Evolutionary conservation across 129 eudicot genomes (phyloP), one percentile per base, ranked within the genome.

Genomic region (Centaurea solstitialis): DNA sequence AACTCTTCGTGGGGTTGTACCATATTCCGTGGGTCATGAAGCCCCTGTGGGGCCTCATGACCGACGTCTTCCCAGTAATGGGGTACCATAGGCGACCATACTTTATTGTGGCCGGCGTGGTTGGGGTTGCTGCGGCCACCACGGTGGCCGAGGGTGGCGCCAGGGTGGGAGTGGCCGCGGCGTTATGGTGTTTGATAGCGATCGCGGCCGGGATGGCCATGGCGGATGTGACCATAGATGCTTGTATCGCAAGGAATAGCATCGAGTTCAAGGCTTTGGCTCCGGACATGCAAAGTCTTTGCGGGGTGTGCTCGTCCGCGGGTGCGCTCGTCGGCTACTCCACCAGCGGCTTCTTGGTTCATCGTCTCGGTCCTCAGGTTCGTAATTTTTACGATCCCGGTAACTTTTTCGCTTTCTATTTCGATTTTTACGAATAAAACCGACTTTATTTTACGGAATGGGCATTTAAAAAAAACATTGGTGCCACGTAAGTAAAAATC

Each of bases 311-410:
- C 69, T 76, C 86, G 0, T 88, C 92, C 5, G 78, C 72, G 9
- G 95, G 95, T 24, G 90, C 90, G 11, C 87, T 91, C n/a, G 7
- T 88, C 18, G 95, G 95, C 24, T 91, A 76, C 45, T 82, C 86
- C 15, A 72, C 87, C 10, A 91, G 95, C 76, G 95, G 95, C 5
- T 76, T 91, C 41, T 84, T 88, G 68, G 85, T 91, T 84, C 89
- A 91, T 75, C 85, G 80, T 79, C 81, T 91, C 78, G 95, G 95
- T 10, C 47, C 95, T 82, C 92, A 91, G 88, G 92, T 89, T 24
- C 39, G 75, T 57, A 26, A 26, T 15, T 6, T 47, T 62, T 68
- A 22, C 21, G 6, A 11, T 30, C 28, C 26, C 28, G 9, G 12
- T 22, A 12, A 15, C 2, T 22, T 41, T 74, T 61, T 68, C 3